These are phyloP conservation scores for Calonectria multiphialidica DNA, from an alignment of 2,329 filamentous ascomycete species.

Conservation along the genomic window DNA sequence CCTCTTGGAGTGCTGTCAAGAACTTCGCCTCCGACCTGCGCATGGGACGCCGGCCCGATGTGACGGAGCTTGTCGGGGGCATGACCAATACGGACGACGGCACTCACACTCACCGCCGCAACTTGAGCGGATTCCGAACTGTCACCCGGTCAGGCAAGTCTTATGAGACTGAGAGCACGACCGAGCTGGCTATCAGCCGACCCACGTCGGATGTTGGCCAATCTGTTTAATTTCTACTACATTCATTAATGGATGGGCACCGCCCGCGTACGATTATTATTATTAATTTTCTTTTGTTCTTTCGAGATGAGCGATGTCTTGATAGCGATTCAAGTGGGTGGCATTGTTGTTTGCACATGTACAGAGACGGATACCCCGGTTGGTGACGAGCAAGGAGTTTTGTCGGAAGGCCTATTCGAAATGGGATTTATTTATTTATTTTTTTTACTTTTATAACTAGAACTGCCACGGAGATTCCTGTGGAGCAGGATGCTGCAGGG, in stretches of 20 bases:
- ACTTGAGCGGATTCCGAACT: constrained; percentile 48
- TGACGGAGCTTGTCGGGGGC: constrained; percentile 50
- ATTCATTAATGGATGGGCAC: constrained; percentile 1
- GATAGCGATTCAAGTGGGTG: background rate
- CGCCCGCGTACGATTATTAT: background rate
- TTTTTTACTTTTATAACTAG: background rate
- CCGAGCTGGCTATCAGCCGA: constrained; percentile 58
- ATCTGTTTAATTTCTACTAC: background rate
- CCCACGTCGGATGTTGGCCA: constrained; percentile 51
- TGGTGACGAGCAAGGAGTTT: constrained; percentile 4
- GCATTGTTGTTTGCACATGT: constrained; percentile 2
- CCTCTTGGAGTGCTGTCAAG: constrained; percentile 74
- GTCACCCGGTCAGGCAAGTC: constrained; percentile 45
- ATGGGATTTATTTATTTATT: background rate
- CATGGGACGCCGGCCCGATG: constrained; percentile 42
- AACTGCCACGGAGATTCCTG: background rate
- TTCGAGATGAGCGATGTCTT: background rate
- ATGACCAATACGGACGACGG: constrained; percentile 31
- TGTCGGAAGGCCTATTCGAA: background rate
- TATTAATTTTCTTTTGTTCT: background rate
- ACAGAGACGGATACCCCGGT: constrained; percentile 3
- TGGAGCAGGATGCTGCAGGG: background rate
- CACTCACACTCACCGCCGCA: constrained; percentile 32
- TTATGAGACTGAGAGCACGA: constrained; percentile 64
- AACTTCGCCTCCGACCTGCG: constrained; percentile 56